phyloP scores from a whole-genome alignment of 176 grass and related monocot species.

The Triticum turgidum region DNA sequence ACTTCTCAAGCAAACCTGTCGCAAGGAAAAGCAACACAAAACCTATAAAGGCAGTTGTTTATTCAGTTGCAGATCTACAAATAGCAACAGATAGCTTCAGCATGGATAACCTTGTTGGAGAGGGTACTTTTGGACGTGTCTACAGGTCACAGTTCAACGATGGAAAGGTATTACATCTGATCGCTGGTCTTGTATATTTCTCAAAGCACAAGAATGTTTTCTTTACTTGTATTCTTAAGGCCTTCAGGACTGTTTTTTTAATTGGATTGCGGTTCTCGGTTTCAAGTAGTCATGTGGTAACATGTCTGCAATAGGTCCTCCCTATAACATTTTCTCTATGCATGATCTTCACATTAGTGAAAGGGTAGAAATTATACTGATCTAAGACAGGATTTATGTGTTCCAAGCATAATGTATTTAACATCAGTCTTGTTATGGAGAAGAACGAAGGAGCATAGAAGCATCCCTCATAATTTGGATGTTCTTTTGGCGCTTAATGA shows the following conservation, averaged over 20 bases:
- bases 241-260: neutral
- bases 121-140: constrained; percentile 94
- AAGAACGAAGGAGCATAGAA: neutral
- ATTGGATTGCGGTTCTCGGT: neutral
- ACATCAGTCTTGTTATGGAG: constrained; percentile 1
- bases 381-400: neutral
- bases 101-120: constrained; percentile 81
- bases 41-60: constrained; percentile 69
- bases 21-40: constrained; percentile 49
- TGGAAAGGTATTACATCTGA: constrained; percentile 66
- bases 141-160: constrained; percentile 81
- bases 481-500: neutral
- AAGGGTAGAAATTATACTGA: neutral
- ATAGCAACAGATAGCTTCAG: constrained; percentile 94
- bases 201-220: neutral
- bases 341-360: neutral
- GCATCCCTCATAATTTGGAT: constrained; percentile 9
- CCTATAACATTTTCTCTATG: neutral
- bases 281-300: constrained; percentile 1
- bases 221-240: constrained; percentile 9
- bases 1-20: constrained; percentile 61
- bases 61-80: constrained; percentile 96
- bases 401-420: constrained; percentile 12
- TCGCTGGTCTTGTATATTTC: constrained; percentile 1
- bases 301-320: neutral